These are phyloP conservation scores for Geotrichum phurueaensis DNA, from an alignment of 1,139 yeast species.

Conservation along the genomic window DNA sequence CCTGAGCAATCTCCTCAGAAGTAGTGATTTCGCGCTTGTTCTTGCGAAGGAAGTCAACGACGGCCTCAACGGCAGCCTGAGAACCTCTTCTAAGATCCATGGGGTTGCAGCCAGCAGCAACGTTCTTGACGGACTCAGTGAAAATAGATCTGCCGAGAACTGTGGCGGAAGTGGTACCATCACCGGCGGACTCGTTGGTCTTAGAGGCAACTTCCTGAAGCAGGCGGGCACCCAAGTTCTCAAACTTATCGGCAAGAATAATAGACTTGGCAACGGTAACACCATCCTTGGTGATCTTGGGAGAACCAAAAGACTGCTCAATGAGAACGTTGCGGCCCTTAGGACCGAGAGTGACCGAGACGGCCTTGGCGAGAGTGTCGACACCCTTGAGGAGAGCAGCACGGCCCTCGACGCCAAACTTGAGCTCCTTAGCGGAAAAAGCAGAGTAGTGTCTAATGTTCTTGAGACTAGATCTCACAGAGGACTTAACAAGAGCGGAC, in stretches of 20 bases:
- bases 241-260: constrained; percentile 84
- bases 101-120: constrained; percentile 99
- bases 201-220: constrained; percentile 97
- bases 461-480: constrained; percentile 20
- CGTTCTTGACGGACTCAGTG: constrained; percentile 95
- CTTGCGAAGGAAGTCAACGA: constrained; percentile 77
- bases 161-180: constrained; percentile 98
- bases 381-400: constrained; percentile 95
- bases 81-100: constrained; percentile 99
- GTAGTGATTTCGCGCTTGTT: constrained; percentile 97
- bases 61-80: constrained; percentile 97
- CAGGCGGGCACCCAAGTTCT: constrained; percentile 93
- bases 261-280: constrained; percentile 94
- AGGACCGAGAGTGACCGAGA: constrained; percentile 94
- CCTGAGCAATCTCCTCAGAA: constrained; percentile 96
- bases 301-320: constrained; percentile 95
- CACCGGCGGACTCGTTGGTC: constrained; percentile 98
- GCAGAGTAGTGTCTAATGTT: constrained; percentile 34
- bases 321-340: constrained; percentile 97
- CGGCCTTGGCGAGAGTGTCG: constrained; percentile 94
- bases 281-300: constrained; percentile 99
- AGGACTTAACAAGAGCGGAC: constrained; percentile 19
- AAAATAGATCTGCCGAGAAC: constrained; percentile 95
- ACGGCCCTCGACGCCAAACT: constrained; percentile 97
- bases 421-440: constrained; percentile 82